Evolutionary conservation across 2,329 filamentous ascomycete species (phyloP).

Genomic region (Alternaria sp.): DNA sequence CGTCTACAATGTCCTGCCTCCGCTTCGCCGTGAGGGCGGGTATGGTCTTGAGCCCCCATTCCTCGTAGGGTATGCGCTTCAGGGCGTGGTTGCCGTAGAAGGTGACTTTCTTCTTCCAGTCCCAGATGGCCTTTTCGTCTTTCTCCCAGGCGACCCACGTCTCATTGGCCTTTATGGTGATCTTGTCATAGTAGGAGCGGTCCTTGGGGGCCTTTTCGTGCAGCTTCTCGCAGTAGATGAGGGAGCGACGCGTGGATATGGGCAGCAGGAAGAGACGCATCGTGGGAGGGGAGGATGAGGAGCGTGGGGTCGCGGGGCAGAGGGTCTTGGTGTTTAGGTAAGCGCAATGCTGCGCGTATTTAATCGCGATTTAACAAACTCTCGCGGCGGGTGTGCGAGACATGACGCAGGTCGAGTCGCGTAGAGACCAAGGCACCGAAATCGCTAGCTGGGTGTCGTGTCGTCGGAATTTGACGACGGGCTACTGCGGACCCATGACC

Average conservation of each 20-base stretch:
- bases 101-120: constrained; percentile 89
- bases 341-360: constrained; percentile 22
- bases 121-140: constrained; percentile 64
- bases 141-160: constrained; percentile 90
- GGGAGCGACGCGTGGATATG: constrained; percentile 85
- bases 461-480: not conserved
- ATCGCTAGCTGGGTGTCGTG: not conserved
- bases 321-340: constrained; percentile 9
- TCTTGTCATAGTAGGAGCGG: constrained; percentile 70
- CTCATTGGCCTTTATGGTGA: constrained; percentile 72
- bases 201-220: constrained; percentile 57
- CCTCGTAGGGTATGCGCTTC: constrained; percentile 88
- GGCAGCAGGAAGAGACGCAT: constrained; percentile 97
- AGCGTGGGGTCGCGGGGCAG: not conserved
- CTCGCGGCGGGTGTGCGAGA: constrained; percentile 5
- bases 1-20: constrained; percentile 67
- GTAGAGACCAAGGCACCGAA: constrained; percentile 9
- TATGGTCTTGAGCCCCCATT: constrained; percentile 97
- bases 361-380: not conserved
- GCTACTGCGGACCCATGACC: constrained; percentile 5
- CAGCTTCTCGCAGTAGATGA: constrained; percentile 88
- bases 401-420: constrained; percentile 24
- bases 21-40: constrained; percentile 77
- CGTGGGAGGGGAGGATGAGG: constrained; percentile 7
- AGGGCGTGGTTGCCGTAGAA: constrained; percentile 85